Base-by-base conservation (phyloP, 140 eudicot genomes). In the Cichorium intybus region DNA sequence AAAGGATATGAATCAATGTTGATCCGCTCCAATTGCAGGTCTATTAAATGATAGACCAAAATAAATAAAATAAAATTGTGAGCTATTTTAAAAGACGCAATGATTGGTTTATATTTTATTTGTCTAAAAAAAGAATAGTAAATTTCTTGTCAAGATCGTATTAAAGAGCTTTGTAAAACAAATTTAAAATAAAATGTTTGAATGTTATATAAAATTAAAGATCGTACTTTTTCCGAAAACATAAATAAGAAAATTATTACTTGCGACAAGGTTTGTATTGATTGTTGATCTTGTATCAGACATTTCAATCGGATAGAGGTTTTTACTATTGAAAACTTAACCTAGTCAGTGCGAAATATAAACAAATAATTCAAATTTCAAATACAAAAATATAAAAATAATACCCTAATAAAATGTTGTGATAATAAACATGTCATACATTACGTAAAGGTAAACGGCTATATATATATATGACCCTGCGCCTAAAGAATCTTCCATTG, bases 401-500 rank as follows among this genome's bases (percentile, higher is more conserved):
- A 18, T 16, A 47, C 10, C 6, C 9, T 47, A 47, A 47, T 14
- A 47, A 6, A 4, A n/a, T n/a, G n/a, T n/a, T n/a, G n/a, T 45
- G 2, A 45, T 14, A 47, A 15, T 34, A 21, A n/a, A 24, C 45
- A 54, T 37, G 54, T 15, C 41, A 35, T 23, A 41, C 35, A 60
- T 51, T 24, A 53, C 35, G 6, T 18, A 50, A 53, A 16, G 10
- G 46, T 39, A 39, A 39, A 39, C 46, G 46, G 3, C 64, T 68
- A 56, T 68, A 69, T 56, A 70, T 70, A 70, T 23, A 7, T 70
- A 70, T 23, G 6, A 15, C 35, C 17, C 18, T 22, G 10, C 60
- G 21, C 60, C 24, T 33, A 15, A 10, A 59, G 68, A 33, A 70
- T 70, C 68, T 70, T 60, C 60, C 68, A 58, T 59, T 31, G 68